These are phyloP conservation scores for Rhodotorula sp. DNA, from an alignment of 1,284 basidiomycete species.

Conservation along the genomic window DNA sequence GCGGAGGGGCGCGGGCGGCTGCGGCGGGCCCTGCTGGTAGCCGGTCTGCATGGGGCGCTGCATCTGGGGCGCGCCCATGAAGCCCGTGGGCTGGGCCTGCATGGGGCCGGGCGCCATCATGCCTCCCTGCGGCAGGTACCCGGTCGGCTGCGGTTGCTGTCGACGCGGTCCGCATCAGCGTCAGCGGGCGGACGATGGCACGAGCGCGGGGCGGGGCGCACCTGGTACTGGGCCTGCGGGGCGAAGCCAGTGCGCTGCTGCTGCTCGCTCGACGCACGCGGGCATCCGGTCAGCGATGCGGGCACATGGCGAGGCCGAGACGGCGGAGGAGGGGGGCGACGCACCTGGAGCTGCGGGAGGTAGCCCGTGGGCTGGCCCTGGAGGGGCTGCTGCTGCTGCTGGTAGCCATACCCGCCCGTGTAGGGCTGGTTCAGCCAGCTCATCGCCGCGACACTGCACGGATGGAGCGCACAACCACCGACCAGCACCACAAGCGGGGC, in stretches of 20 bases:
- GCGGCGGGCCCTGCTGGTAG: conserved; percentile 4
- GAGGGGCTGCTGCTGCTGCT: conserved; percentile 49
- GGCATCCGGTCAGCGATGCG: not conserved
- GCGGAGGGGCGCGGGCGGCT: conserved; percentile 57
- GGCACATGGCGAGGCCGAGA: conserved; percentile 19
- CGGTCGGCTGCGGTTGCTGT: conserved; percentile 44
- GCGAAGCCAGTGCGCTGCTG: conserved; percentile 30
- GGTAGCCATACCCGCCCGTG: conserved; percentile 33
- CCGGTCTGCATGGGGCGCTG: conserved; percentile 38
- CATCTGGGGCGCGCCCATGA: conserved; percentile 30
- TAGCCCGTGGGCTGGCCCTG: conserved; percentile 57
- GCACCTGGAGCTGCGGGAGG: conserved; percentile 44
- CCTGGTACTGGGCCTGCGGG: conserved; percentile 28
- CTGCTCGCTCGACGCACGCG: not conserved
- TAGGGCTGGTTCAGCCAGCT: conserved; percentile 35
- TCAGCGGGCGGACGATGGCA: not conserved
- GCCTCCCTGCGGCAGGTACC: conserved; percentile 49
- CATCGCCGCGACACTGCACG: conserved; percentile 9
- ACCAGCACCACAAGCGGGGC: not conserved
- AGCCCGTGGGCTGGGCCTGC: conserved; percentile 43
- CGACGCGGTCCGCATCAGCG: conserved; percentile 12
- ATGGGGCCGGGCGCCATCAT: conserved; percentile 55
- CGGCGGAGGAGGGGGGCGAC: conserved; percentile 1
- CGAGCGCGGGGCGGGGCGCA: not conserved
- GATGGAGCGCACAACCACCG: not conserved